phyloP scores from a whole-genome alignment of 208 protist genomes.

The Leishmania turanica region DNA sequence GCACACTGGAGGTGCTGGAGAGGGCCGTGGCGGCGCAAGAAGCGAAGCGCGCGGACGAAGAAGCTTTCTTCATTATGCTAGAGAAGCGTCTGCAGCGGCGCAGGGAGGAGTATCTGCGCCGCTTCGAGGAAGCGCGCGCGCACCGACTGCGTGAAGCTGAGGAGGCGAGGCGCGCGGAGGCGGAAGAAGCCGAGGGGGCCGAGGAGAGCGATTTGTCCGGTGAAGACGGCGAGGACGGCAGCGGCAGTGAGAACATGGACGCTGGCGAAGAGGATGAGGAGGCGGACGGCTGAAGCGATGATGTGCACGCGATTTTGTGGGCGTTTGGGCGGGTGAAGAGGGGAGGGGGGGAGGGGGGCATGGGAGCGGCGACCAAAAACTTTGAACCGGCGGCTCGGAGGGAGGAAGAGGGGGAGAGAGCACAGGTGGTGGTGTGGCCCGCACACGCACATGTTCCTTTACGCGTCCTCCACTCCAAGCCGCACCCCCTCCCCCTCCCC shows the following conservation, averaged over 20 bases:
- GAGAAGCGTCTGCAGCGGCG: constrained; percentile 47
- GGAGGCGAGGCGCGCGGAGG: constrained; percentile 22
- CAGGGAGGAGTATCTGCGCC: constrained; percentile 47
- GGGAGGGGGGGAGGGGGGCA: background rate
- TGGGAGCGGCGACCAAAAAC: background rate
- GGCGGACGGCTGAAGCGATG: background rate
- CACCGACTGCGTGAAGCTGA: constrained; percentile 40
- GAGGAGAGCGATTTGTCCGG: background rate
- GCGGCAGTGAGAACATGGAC: constrained; percentile 14
- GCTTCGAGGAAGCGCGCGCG: constrained; percentile 35
- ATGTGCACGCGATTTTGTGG: background rate
- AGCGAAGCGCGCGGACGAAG: constrained; percentile 4
- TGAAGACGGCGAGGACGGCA: constrained; percentile 19
- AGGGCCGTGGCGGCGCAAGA: constrained; percentile 28
- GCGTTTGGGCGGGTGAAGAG: background rate
- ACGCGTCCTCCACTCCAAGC: background rate
- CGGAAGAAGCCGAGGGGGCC: constrained; percentile 23
- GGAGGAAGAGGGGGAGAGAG: background rate
- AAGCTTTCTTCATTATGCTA: constrained; percentile 25
- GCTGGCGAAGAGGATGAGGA: constrained; percentile 6
- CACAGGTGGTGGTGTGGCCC: background rate
- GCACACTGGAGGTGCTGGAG: constrained; percentile 44
- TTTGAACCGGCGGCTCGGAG: background rate
- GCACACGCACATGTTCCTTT: background rate
- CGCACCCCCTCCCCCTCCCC: too few relatives aligned